A percentile compares a stretch with the other conserved stretches of the same genome.
These are phyloP conservation scores for Apiospora saccharicola DNA, from an alignment of 2,329 filamentous ascomycete species.

Conservation along the genomic window DNA sequence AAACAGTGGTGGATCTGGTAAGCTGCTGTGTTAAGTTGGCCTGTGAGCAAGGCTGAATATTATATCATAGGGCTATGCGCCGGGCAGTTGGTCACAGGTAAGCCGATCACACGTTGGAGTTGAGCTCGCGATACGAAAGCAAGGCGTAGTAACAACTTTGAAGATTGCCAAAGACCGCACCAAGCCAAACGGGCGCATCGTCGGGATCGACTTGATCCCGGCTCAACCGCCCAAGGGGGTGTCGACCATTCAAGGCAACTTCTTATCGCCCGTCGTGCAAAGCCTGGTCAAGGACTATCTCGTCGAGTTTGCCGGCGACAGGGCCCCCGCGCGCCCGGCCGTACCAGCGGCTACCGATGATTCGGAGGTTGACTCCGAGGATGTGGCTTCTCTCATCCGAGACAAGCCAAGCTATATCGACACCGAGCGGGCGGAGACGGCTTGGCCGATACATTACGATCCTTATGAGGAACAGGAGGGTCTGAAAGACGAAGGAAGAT, in stretches of 20 bases:
- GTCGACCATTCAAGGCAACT: constrained; percentile 95
- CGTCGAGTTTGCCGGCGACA: constrained; percentile 50
- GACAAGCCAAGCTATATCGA: constrained; percentile 70
- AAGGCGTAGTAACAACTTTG: constrained; percentile 10
- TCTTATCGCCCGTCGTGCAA: constrained; percentile 78
- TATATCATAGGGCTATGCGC: constrained; percentile 74
- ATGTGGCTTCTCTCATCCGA: constrained; percentile 39
- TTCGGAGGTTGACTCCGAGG: constrained; percentile 32
- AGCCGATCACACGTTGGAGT: constrained; percentile 23
- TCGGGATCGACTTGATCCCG: constrained; percentile 94
- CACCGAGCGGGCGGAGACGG: constrained; percentile 59
- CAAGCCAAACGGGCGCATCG: constrained; percentile 76
- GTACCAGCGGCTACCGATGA: neutral
- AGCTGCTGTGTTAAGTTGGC: constrained; percentile 35
- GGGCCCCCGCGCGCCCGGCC: neutral
- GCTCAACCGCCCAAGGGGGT: constrained; percentile 90
- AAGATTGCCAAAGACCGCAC: constrained; percentile 85
- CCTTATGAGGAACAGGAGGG: constrained; percentile 39
- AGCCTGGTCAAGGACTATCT: constrained; percentile 80
- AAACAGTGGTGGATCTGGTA: constrained; percentile 91
- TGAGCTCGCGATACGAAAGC: constrained; percentile 28
- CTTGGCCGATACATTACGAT: constrained; percentile 39
- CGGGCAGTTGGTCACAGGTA: constrained; percentile 76
- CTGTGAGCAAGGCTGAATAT: neutral
- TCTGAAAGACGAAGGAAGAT: constrained; percentile 54